Base-by-base conservation (phyloP, 345 rosid genomes). In the Dipteronia sinensis region DNA sequence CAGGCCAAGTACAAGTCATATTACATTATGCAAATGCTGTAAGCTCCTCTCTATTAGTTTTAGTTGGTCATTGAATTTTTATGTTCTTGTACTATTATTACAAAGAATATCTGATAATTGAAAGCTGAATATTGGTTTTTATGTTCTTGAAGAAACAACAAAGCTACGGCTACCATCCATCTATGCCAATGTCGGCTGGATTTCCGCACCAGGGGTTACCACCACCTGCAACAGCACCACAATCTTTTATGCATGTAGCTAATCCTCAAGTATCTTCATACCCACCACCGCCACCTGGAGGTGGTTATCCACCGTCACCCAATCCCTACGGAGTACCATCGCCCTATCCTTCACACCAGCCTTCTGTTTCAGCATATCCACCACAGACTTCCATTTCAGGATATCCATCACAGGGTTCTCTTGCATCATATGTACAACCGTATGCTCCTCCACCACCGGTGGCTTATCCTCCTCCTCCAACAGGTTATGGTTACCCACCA, bases 1-100 rank as follows among this genome's bases (percentile, higher is more conserved):
- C 98, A 0, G 99, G 99, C 80, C 97, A 90, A 84, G 92, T 89
- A 61, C 83, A 89, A 29, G 80, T 96, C 79, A 89, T 93, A 40
- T 8, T 93, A 78, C 98, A 91, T 77, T 93, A 89, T 53, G 73
- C 84, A 40, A 88, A 84, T 64, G 87, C 67, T 4, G 99, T 93
- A 84, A 85, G 87, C 53, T 42, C 42, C 42, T 67, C 10, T 51
- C n/a, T 20, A 17, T 31, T 71, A 16, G 25, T 65, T 67, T n/a
- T 49, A 20, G 13, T 47, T 16, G 16, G 25, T 42, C 15, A 10
- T 53, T 62, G 49, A 76, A 64, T 72, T 29, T 51, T n/a, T 74
- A 53, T 68, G 17, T 73, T 61, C 38, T 44, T 59, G 27, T 59
- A 53, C 58, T 20, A 53, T 53, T n/a, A 10, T 76, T 5, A 1